phyloP scores from a whole-genome alignment of 768 basidiomycete genomes.

The Lyophyllum atratum region DNA sequence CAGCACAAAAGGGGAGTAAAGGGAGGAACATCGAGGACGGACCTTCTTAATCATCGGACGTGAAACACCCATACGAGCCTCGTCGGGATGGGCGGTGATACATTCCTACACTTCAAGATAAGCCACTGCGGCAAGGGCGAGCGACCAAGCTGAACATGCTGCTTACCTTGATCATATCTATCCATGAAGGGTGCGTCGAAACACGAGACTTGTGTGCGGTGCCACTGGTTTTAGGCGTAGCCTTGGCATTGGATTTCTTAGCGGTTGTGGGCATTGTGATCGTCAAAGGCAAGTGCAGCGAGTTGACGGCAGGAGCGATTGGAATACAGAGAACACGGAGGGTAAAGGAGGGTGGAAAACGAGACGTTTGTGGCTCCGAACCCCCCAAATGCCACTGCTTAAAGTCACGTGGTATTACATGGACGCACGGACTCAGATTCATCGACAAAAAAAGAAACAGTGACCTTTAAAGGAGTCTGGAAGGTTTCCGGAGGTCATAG shows the following conservation, averaged over 20 bases:
- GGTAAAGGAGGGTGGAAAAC: conserved; percentile 25
- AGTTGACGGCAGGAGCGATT: conserved; percentile 1
- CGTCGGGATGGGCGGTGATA: conserved; percentile 70
- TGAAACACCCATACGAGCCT: conserved; percentile 75
- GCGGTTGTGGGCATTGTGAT: conserved; percentile 23
- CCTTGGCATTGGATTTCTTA: conserved; percentile 43
- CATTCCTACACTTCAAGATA: conserved; percentile 50
- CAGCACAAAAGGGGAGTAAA: conserved; percentile 12
- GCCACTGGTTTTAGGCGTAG: conserved; percentile 33
- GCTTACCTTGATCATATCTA: conserved; percentile 79
- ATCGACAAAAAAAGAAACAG: conserved; percentile 7
- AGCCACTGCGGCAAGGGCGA: conserved; percentile 14
- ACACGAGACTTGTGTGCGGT: conserved; percentile 37
- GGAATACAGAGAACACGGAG: conserved; percentile 10
- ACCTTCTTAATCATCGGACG: conserved; percentile 83
- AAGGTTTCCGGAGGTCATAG: background rate
- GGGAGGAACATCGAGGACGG: conserved; percentile 16
- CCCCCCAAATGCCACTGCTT: conserved; percentile 19
- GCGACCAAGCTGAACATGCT: background rate
- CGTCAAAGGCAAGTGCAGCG: background rate
- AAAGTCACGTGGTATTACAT: conserved; percentile 26
- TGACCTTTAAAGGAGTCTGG: background rate
- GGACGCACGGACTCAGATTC: conserved; percentile 24
- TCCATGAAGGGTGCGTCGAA: conserved; percentile 64
- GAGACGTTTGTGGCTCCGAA: conserved; percentile 24